Base-by-base conservation (phyloP, 2,329 filamentous ascomycete species). In the Colletotrichum tofieldiae region DNA sequence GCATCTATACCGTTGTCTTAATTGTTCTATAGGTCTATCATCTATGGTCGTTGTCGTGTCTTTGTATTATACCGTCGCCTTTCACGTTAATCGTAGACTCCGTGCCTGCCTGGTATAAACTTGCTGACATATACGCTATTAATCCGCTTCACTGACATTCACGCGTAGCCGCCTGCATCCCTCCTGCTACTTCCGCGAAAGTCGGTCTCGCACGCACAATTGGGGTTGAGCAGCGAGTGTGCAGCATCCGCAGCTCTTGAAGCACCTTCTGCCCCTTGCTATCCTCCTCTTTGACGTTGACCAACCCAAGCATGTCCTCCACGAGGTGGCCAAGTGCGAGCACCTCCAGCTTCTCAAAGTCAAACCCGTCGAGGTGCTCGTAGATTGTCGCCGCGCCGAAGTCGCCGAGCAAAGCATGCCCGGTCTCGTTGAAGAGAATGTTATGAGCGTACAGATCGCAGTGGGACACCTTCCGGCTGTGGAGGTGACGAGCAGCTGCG, bases 361-460 rank as follows among this genome's bases (percentile, higher is more conserved):
- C 72, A 2, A 77, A 73, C 26, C 71, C 72, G 37, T 26, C 73
- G 6, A 74, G 72, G n/a, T 68, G 75, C 51, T 75, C 77, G 70
- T 87, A 86, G 18, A 86, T 78, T 0, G 85, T 86, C 1, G 85
- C 85, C 1, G 85, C 86, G 14, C 85, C 84, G 66, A 87, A 86
- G 63, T 86, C 85, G 32, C 84, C 84, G 3, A 87, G 78, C 16
- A 87, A 75, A 5, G 85, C 84, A 73, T 87, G 84, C 1, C 80
- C 83, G 12, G 77, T 77, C 12, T 78, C 77, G 61, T 79, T 80
- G 32, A 82, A 82, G 14, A 87, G 79, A 23, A 87, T 84, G 74
- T 86, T 86, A 75, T 86, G 84, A 14, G 85, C 84, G 62, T 85
- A 86, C 45, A 87, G 66, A 74, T 86, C 85, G 23, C 86, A 86